phyloP scores from a whole-genome alignment of 441 rosid species.

The Arabidopsis hybrid region DNA sequence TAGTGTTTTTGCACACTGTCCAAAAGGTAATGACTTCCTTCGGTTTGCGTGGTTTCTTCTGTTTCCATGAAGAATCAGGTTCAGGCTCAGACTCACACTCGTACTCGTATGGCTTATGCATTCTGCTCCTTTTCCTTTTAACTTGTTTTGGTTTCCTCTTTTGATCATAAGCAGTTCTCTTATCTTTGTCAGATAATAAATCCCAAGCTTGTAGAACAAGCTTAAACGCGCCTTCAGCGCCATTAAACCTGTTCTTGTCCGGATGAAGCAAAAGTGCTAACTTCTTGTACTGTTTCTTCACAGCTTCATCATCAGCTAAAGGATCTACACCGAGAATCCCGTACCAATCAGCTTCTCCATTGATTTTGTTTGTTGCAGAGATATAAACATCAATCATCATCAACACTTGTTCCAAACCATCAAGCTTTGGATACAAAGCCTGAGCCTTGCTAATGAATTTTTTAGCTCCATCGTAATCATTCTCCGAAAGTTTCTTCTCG shows the following conservation, averaged over 20 bases:
- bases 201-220: neutral
- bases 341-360: neutral
- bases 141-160: neutral
- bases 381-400: neutral
- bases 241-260: slow-evolving; percentile 13
- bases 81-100: neutral
- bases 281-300: slow-evolving; percentile 41
- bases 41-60: neutral
- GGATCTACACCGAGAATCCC: neutral
- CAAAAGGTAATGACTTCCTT: neutral
- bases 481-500: neutral
- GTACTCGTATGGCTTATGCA: neutral
- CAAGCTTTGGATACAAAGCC: neutral
- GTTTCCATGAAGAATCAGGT: neutral
- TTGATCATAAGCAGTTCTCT: neutral
- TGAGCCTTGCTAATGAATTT: neutral
- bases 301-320: neutral
- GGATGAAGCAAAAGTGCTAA: slow-evolving; percentile 10
- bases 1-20: slow-evolving; percentile 1
- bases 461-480: neutral
- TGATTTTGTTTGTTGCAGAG: neutral
- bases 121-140: neutral
- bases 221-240: neutral
- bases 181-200: neutral
- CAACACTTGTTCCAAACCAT: neutral